Base-by-base conservation (phyloP, 2,329 filamentous ascomycete species). In the Trichoderma citrinoviride region DNA sequence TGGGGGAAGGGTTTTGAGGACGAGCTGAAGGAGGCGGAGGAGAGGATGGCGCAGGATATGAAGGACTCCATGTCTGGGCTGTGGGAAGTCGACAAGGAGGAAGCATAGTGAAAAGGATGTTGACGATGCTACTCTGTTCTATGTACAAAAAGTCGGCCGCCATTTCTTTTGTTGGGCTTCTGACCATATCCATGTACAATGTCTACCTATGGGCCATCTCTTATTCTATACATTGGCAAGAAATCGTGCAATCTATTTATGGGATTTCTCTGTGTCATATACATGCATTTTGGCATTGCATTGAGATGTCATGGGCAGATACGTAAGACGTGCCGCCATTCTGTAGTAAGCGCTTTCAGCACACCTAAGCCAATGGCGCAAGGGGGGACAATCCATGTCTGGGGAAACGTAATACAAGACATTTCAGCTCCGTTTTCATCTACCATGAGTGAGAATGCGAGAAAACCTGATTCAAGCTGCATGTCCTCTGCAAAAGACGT, bases 21-120 rank as follows among this genome's bases (percentile, higher is more conserved):
- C n/a, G 46, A 64, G 23, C 21, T 64, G 15, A 64, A 64, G 55
- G 62, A 64, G 27, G 62, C 62, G 8, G 62, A 64, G 53, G 62
- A 64, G 53, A 60, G 53, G 23, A 57, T 57, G 53, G 62, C 62
- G 0, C 53, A 64, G 10, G 62, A 64, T 7, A 50, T 64, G 62
- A 64, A 64, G n/a, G 54, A 60, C 44, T 58, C 62, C 19, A 33
- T 64, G 41, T 63, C 61, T 23, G 52, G 61, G 17, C 41, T 63
- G 0, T 63, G 61, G 61, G 61, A 63, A 19, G 43, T 56, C 7
- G 52, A 56, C 19, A 53, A 63, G 17, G 43, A 55, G 17, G 52
- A n/a, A 3, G 23, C 21, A 21, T 63, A 23, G n/a, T n/a, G n/a
- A n/a, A n/a, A 56, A 37, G 50, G 5, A 49, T 3, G 17, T n/a